Percentiles rank a stretch among this genome's conserved stretches.
Conservation (phyloP, 1,284 basidiomycete species). For the Cryptococcus maquisensis region DNA sequence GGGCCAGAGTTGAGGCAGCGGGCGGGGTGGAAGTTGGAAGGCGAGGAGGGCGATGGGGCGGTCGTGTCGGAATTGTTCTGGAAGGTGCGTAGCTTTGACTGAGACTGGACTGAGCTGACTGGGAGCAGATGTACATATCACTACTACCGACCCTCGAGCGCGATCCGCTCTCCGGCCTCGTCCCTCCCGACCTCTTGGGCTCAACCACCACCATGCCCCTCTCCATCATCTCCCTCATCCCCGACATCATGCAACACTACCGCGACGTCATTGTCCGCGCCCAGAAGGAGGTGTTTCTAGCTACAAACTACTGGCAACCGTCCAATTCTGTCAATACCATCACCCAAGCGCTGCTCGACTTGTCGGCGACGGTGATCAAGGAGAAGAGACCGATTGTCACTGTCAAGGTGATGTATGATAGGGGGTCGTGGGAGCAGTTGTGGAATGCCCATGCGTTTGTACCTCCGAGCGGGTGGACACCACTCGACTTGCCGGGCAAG, state of each 20-base stretch:
- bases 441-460: slow-evolving; percentile 59
- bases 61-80: slow-evolving; percentile 45
- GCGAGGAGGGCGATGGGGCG: slow-evolving; percentile 36
- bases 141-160: slow-evolving; percentile 54
- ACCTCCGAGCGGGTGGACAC: slow-evolving; percentile 54
- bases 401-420: slow-evolving; percentile 62
- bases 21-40: slow-evolving; percentile 45
- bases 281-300: slow-evolving; percentile 58
- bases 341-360: slow-evolving; percentile 56
- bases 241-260: slow-evolving; percentile 60
- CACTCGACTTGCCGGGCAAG: slow-evolving; percentile 57
- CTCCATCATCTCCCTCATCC: slow-evolving; percentile 52
- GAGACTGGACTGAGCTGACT: background rate
- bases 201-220: slow-evolving; percentile 58
- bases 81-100: slow-evolving; percentile 31
- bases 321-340: slow-evolving; percentile 57
- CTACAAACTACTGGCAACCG: slow-evolving; percentile 59
- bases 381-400: slow-evolving; percentile 56
- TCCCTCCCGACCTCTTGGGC: slow-evolving; percentile 56
- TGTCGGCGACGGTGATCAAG: slow-evolving; percentile 54
- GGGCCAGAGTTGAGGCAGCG: slow-evolving; percentile 32
- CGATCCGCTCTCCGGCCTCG: slow-evolving; percentile 55
- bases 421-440: slow-evolving; percentile 58
- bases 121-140: slow-evolving; percentile 54
- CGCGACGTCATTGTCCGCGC: slow-evolving; percentile 56